phyloP scores from a whole-genome alignment of 1,284 basidiomycete species.

The Gymnopus androsaceus region DNA sequence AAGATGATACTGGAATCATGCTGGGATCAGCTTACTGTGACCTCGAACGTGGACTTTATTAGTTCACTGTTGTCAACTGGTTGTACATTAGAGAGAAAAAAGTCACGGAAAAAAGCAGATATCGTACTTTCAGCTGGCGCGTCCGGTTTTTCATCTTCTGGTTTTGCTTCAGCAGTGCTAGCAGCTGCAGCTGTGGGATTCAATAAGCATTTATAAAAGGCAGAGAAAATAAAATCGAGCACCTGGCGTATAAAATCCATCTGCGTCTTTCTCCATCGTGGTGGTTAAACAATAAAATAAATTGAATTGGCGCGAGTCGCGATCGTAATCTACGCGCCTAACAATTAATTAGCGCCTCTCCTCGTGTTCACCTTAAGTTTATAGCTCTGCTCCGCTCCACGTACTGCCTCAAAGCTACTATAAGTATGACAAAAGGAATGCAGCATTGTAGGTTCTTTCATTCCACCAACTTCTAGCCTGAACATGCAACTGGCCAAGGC shows the following conservation, averaged over 20 bases:
- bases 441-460: neutral
- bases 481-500: neutral
- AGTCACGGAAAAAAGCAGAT: slow-evolving; percentile 15
- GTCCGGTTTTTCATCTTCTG: slow-evolving; percentile 16
- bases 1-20: neutral
- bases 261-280: slow-evolving; percentile 62
- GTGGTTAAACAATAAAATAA: neutral
- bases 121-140: slow-evolving; percentile 23
- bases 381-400: neutral
- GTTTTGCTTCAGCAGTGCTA: neutral
- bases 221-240: slow-evolving; percentile 15
- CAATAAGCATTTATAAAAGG: neutral
- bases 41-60: slow-evolving; percentile 74
- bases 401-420: slow-evolving; percentile 2
- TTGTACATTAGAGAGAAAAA: neutral
- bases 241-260: slow-evolving; percentile 71
- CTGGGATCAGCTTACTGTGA: slow-evolving; percentile 48
- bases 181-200: slow-evolving; percentile 1
- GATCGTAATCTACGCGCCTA: neutral
- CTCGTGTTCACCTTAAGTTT: slow-evolving; percentile 9
- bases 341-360: neutral
- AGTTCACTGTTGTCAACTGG: slow-evolving; percentile 50
- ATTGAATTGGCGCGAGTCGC: neutral
- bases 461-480: neutral
- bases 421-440: neutral